Evolutionary conservation across 1,139 yeast species (phyloP).

Genomic region (Pichia sp.): DNA sequence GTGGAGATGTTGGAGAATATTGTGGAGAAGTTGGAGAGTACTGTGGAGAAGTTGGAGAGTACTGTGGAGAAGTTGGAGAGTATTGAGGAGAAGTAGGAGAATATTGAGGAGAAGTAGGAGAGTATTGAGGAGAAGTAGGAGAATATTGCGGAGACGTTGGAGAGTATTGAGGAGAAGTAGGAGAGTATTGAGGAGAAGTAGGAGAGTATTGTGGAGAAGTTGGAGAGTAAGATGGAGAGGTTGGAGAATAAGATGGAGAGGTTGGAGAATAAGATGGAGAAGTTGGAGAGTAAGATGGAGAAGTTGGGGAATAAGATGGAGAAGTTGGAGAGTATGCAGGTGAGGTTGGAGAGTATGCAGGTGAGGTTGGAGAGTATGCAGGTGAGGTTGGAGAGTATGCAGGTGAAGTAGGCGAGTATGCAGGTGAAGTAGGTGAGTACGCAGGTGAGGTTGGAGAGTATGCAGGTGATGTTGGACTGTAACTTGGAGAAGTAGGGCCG

Average conservation of each 20-base stretch:
- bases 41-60: constrained; percentile 67
- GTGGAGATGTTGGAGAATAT: constrained; percentile 68
- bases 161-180: constrained; percentile 65
- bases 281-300: constrained; percentile 59
- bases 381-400: constrained; percentile 69
- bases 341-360: constrained; percentile 53
- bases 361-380: constrained; percentile 60
- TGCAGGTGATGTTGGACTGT: constrained; percentile 57
- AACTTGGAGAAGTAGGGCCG: constrained; percentile 42
- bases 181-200: constrained; percentile 64
- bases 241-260: constrained; percentile 64
- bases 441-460: constrained; percentile 54
- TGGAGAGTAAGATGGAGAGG: constrained; percentile 67
- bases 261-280: constrained; percentile 74
- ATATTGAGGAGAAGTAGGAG: constrained; percentile 69
- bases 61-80: constrained; percentile 51
- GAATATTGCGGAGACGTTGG: constrained; percentile 72
- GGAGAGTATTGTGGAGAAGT: constrained; percentile 76
- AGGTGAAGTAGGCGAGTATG: constrained; percentile 72
- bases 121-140: constrained; percentile 67
- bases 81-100: constrained; percentile 62
- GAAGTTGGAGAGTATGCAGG: constrained; percentile 63
- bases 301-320: constrained; percentile 56
- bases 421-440: constrained; percentile 68
- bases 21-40: constrained; percentile 48